A percentile compares a stretch with the other conserved stretches of the same genome.
phyloP scores from a whole-genome alignment of 768 basidiomycete genomes.

The Boletus rubescentipes region DNA sequence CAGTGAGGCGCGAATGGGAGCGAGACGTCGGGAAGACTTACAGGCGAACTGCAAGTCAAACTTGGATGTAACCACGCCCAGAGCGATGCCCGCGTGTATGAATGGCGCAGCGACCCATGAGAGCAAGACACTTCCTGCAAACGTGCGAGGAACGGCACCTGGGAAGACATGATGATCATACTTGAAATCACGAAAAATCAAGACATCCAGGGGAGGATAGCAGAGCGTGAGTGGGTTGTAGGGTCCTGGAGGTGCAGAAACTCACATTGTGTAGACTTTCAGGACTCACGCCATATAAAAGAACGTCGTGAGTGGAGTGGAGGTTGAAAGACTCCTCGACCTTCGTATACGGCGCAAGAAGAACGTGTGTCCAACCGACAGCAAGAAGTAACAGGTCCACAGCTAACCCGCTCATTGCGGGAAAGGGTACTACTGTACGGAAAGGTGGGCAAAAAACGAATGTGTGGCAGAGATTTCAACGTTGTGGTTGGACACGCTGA shows the following conservation, averaged over 20 bases:
- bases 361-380: conserved; percentile 63
- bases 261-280: conserved; percentile 50
- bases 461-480: no score
- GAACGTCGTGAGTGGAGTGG: conserved; percentile 85
- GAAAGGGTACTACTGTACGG: neutral
- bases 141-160: conserved; percentile 87
- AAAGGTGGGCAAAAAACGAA: neutral
- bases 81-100: conserved; percentile 38
- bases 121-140: conserved; percentile 73
- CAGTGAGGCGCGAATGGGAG: neutral
- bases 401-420: conserved; percentile 19
- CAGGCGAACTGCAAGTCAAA: conserved; percentile 70
- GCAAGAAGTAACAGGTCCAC: conserved; percentile 53
- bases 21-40: conserved; percentile 34
- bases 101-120: conserved; percentile 56
- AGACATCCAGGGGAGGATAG: neutral
- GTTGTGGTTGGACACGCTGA: no score
- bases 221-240: conserved; percentile 8
- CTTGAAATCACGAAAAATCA: conserved; percentile 36
- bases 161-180: conserved; percentile 91
- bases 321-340: conserved; percentile 98
- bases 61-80: conserved; percentile 53
- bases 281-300: conserved; percentile 65
- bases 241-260: neutral
- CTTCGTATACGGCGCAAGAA: conserved; percentile 87